Conservation (phyloP, 2,329 filamentous ascomycete species). For the Calonectria ilicicola region DNA sequence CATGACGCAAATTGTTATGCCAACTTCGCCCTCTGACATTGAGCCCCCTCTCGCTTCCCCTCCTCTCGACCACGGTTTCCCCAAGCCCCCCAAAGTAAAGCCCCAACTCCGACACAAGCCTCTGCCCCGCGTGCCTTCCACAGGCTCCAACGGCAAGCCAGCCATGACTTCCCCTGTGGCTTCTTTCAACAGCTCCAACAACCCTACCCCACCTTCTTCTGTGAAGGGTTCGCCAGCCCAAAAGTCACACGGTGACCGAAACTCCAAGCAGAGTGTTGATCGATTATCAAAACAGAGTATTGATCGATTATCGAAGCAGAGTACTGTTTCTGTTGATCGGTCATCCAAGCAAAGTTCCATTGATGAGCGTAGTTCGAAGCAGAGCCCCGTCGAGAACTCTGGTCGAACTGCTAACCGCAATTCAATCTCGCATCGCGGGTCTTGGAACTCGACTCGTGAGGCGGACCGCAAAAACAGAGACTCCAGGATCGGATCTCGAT, state of each 20-base stretch:
- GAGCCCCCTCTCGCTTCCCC: slow-evolving; percentile 14
- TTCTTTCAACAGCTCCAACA: slow-evolving; percentile 32
- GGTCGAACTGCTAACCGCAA: slow-evolving; percentile 31
- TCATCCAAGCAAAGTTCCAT: slow-evolving; percentile 17
- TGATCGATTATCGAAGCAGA: slow-evolving; percentile 14
- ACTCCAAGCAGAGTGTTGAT: slow-evolving; percentile 8
- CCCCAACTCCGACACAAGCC: slow-evolving; percentile 20
- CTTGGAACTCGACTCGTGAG: slow-evolving; percentile 48
- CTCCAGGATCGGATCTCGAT: slow-evolving; percentile 33
- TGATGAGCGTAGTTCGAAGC: slow-evolving; percentile 5
- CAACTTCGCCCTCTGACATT: neutral
- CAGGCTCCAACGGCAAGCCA: slow-evolving; percentile 18
- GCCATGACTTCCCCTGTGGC: slow-evolving; percentile 18
- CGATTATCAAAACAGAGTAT: slow-evolving; percentile 6
- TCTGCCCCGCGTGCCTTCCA: neutral
- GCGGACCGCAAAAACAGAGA: slow-evolving; percentile 41
- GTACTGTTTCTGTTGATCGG: slow-evolving; percentile 13
- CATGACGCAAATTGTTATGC: slow-evolving; percentile 1
- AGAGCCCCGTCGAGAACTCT: neutral
- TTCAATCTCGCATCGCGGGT: slow-evolving; percentile 48
- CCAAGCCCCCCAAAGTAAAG: slow-evolving; percentile 10
- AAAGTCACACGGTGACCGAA: slow-evolving; percentile 25
- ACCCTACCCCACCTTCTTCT: slow-evolving; percentile 48
- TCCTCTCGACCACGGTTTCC: slow-evolving; percentile 17
- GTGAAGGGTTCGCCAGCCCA: slow-evolving; percentile 43